Evolutionary conservation across 352 stramenopile species (phyloP), one percentile per base, ranked within the genome.

Genomic region (Globisporangium okanoganense): DNA sequence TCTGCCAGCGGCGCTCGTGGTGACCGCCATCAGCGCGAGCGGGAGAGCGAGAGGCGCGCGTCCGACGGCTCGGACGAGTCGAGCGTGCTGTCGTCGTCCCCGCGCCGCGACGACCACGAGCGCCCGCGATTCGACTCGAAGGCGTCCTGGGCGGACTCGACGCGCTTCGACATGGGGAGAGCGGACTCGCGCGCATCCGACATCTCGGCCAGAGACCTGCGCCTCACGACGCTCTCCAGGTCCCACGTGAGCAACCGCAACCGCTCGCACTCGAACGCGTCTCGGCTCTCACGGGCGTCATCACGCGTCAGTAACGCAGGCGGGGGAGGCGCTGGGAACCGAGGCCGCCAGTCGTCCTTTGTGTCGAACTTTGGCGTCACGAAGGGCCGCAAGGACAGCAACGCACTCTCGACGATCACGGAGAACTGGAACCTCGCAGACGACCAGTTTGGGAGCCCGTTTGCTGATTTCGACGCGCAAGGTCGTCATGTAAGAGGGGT

Each of bases 351-450:
- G 22, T 82, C 74, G 59, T 90, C 83, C 10, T 92, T 90, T 54
- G 82, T 91, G 57, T 92, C 81, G 43, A 92, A 90, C 53, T 90
- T 92, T 67, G 79, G 82, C 0, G 76, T 87, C 18, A 87, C 71
- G 13, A 87, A 84, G 60, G 67, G 66, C 25, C 82, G 73, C 56
- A 88, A 81, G 44, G 82, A 88, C 50, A 92, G 79, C 70, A 87
- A 82, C 43, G 78, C 85, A 35, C 68, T 92, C 55, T 95, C 82
- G 29, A 95, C 82, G 7, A 95, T 93, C 55, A 93, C 84, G n/a
- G 84, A 93, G 75, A 85, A 90, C 67, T 93, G 84, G 84, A 92
- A 93, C 60, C 49, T 93, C 49, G 69, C 72, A 0, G 82, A 95
- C 59, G 84, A 93, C 48, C 74, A 90, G 65, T 89, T 91, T 58